Evolutionary conservation across 352 stramenopile genomes (phyloP), one percentile per base, ranked within the genome.

Genomic region (Globisporangium viniferum): DNA sequence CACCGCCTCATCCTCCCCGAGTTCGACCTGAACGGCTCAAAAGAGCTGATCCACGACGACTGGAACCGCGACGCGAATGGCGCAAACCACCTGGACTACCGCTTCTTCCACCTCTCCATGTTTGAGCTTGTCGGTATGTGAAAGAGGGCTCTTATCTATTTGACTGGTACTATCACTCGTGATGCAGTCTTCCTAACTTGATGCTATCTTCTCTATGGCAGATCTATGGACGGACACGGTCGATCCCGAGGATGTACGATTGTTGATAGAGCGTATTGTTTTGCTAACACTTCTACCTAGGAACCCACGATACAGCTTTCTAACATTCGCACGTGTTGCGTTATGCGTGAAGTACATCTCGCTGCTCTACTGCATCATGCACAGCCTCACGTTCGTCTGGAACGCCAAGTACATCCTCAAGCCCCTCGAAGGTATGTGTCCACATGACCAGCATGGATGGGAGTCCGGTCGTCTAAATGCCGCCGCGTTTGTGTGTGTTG

Each of bases 61-160:
- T 94, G 84, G 84, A 68, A 73, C 18, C 81, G 86, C 53, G 86
- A 93, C 15, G 82, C 74, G 4, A 73, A 77, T 9, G 77, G 80
- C 5, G 68, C 80, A 7, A 72, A 88, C 33, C 60, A 76, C 33
- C 72, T 94, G 54, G 74, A 90, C 57, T 94, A 90, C 62, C 64
- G 77, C 5, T 91, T 80, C 44, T 93, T 94, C 60, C 86, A 94
- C 62, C 75, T 91, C 41, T 93, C 86, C 15, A 91, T 94, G 80
- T 93, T 93, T 68, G 86, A 94, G 49, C 74, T 94, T 20, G 86
- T 92, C 33, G 83, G 81, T 91, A 54, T 44, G 84, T 73, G 10
- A 8, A 10, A 39, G 14, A 54, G 22, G 22, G 12, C 0, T 8
- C 15, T 58, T 49, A 33, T 7, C 2, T 15, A 9, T 61, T 49